These are phyloP conservation scores for Hypoxylon trugodes DNA, from an alignment of 495 filamentous ascomycete genomes.

Conservation along the genomic window DNA sequence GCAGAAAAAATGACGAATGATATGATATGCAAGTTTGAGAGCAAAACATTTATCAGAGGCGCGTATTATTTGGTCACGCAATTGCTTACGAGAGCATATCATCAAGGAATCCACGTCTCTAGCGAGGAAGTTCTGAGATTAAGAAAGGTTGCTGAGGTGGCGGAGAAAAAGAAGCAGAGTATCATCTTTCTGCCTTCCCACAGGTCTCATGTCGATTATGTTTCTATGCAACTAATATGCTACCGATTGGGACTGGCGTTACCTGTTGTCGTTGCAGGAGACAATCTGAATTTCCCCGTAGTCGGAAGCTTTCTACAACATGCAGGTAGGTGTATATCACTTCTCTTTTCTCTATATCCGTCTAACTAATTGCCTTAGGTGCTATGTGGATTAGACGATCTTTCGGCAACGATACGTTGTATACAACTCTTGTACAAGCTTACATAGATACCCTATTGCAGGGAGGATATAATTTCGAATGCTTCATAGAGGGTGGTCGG, in stretches of 20 bases:
- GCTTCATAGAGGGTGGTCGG: slow-evolving; percentile 94
- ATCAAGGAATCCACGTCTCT: slow-evolving; percentile 95
- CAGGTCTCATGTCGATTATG: slow-evolving; percentile 94
- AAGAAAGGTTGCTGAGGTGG: slow-evolving; percentile 80
- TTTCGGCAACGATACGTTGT: slow-evolving; percentile 91
- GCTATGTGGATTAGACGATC: slow-evolving; percentile 96
- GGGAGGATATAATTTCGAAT: slow-evolving; percentile 92
- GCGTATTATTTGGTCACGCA: slow-evolving; percentile 93
- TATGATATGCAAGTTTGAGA: slow-evolving; percentile 99
- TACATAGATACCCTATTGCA: slow-evolving; percentile 94
- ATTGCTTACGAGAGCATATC: slow-evolving; percentile 89
- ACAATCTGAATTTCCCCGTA: slow-evolving; percentile 93
- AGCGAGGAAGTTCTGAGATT: slow-evolving; percentile 90
- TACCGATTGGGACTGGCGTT: slow-evolving; percentile 89
- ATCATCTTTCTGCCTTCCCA: slow-evolving; percentile 97
- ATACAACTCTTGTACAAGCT: slow-evolving; percentile 88
- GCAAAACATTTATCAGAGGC: slow-evolving; percentile 86
- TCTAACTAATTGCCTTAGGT: slow-evolving; percentile 52
- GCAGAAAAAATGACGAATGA: slow-evolving; percentile 84
- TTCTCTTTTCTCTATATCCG: not conserved
- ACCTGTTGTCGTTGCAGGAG: slow-evolving; percentile 93
- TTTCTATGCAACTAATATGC: slow-evolving; percentile 91
- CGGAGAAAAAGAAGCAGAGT: slow-evolving; percentile 86
- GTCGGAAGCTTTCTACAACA: slow-evolving; percentile 92
- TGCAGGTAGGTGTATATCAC: slow-evolving; percentile 65